Conservation (phyloP, 148 eudicot genomes). For the Agrostemma githago region DNA sequence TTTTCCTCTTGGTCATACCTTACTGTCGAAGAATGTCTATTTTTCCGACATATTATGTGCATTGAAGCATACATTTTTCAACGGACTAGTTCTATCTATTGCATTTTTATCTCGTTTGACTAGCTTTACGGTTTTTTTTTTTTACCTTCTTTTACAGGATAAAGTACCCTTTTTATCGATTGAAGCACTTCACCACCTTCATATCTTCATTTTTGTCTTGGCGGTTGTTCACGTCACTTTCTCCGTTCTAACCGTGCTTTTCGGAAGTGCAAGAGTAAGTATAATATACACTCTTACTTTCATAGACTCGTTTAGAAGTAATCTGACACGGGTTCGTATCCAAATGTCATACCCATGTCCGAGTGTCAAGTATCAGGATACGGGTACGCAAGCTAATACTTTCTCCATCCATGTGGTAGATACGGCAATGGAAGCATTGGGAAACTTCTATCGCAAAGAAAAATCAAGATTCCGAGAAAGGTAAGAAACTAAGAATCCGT, state of each 20-base stretch:
- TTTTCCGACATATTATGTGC: neutral
- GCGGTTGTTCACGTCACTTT: slow-evolving; percentile 75
- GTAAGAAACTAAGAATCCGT: slow-evolving; percentile 31
- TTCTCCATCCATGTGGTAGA: slow-evolving; percentile 35
- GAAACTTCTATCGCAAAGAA: slow-evolving; percentile 61
- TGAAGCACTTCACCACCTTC: slow-evolving; percentile 83
- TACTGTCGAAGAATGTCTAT: neutral
- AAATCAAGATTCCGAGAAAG: slow-evolving; percentile 39
- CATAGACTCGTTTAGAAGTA: no score
- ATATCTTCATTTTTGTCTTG: slow-evolving; percentile 85
- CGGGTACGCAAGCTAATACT: neutral
- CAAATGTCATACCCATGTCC: no score
- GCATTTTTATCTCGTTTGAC: neutral
- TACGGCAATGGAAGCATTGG: slow-evolving; percentile 88
- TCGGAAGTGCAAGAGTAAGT: slow-evolving; percentile 69
- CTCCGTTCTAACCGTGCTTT: slow-evolving; percentile 63
- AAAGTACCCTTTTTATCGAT: slow-evolving; percentile 69
- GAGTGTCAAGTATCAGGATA: no score
- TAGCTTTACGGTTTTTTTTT: neutral
- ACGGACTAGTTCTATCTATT: neutral
- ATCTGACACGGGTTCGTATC: no score
- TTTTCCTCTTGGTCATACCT: neutral
- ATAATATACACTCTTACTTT: neutral
- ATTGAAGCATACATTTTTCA: no score
- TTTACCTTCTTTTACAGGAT: slow-evolving; percentile 31